Base-by-base conservation (phyloP, 2,329 filamentous ascomycete species). In the Hypoxylon sp. region DNA sequence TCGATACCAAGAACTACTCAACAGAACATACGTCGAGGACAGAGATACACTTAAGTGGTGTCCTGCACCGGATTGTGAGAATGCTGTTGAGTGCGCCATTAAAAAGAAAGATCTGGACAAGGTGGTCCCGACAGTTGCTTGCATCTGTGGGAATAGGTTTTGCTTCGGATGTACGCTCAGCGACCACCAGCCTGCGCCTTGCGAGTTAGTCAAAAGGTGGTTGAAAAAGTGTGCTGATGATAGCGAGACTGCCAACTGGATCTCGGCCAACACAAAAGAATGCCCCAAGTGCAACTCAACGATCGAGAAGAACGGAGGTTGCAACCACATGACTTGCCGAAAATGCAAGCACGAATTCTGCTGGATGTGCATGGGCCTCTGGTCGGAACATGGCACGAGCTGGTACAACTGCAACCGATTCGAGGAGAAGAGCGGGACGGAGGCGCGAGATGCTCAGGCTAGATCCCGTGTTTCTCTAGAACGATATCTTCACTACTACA, bases 361-460 rank as follows among this genome's bases (percentile, higher is more conserved):
- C 81, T 99, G 96, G 96, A 98, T 99, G 92, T 99, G 96, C 76
- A 99, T 99, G 96, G 96, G 96, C 0, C 84, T 97, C 0, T 99
- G 96, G 96, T 96, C 94, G 0, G 96, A 99, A 80, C 96, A 99
- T 77, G 96, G 96, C 68, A 99, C 95, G 2, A 97, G 93, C 80
- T 99, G 96, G 96, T 99, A 99, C 84, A 99, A 97, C 79, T 99
- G 96, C 85, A 99, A 97, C 77, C 87, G 96, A 7, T 99, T 91
- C 74, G 96, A 99, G 76, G 96, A 98, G 81, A 97, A 96, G 85
- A 97, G 93, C 70, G 96, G 96, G 1, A 85, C 89, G 0, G 94
- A 97, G 61, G 96, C 96, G 3, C 87, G 96, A 34, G 94, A 97
- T 78, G 94, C 93, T 0, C 96, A 99, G 78, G 93, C 96, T 2